Evolutionary conservation across 345 rosid genomes (phyloP), one percentile per base, ranked within the genome.

Genomic region (Tarenaya hassleriana): DNA sequence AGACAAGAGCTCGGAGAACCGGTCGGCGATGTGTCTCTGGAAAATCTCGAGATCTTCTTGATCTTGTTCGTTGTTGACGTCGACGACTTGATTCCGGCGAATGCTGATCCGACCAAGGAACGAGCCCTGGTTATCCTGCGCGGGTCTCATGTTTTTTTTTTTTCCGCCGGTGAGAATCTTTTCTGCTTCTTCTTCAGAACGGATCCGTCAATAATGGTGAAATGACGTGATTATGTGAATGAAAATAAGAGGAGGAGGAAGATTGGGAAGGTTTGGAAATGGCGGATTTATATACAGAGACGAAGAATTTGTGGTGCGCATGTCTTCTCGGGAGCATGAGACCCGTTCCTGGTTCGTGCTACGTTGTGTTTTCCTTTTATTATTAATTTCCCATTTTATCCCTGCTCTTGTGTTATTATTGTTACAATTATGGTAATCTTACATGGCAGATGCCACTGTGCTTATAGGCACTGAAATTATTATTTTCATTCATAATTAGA

Each of bases 41-140:
- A 91, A 87, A 24, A 80, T 71, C 55, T 87, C 98, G 32, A 91
- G 79, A 75, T 87, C 98, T 55, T 87, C 92, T 50, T 83, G 97
- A 33, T 91, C 98, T 58, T 82, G 83, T 69, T 55, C 71, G 19
- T 75, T 77, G 45, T 91, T 94, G 82, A 92, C 80, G 67, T 79
- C 73, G 52, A 60, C 78, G 41, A 88, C 79, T 58, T 88, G 95
- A 64, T 86, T 92, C 16, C 95, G 80, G 50, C 94, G 80, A 63
- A 80, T 81, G 66, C 95, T 92, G 56, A 88, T 79, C 38, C 95
- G 76, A 16, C 88, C 86, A 13, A 88, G 84, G 73, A 88, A 92
- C 5, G 94, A 88, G 4, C 80, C 75, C 34, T 76, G 96, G 61
- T 73, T 63, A 8, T 88, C 95, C 3, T 80, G 87, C 1, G 88